Evolutionary conservation across 1,139 yeast genomes (phyloP).

Genomic region (Magnusiomyces clavatus): DNA sequence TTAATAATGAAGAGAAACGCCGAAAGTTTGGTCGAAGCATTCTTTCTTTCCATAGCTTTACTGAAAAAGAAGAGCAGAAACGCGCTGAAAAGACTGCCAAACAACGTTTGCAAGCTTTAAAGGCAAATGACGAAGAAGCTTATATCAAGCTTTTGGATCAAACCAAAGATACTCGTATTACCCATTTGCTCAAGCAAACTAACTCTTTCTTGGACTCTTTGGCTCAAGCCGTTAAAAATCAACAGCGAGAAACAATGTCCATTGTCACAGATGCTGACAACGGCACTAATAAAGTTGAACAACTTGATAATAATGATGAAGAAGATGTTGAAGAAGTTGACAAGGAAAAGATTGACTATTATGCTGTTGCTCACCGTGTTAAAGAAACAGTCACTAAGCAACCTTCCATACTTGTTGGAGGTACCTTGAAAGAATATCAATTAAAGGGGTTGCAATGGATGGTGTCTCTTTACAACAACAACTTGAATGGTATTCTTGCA

Average conservation of each 20-base stretch:
- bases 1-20: slow-evolving; percentile 10
- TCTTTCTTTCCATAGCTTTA: slow-evolving; percentile 51
- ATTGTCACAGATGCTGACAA: slow-evolving; percentile 31
- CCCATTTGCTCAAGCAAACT: slow-evolving; percentile 88
- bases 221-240: slow-evolving; percentile 83
- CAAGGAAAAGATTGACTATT: slow-evolving; percentile 68
- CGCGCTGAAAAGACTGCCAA: slow-evolving; percentile 86
- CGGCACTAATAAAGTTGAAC: slow-evolving; percentile 39
- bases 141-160: slow-evolving; percentile 90
- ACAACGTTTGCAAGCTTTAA: slow-evolving; percentile 95
- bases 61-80: slow-evolving; percentile 85
- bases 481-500: slow-evolving; percentile 88
- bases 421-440: slow-evolving; percentile 87
- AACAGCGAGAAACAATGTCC: slow-evolving; percentile 44
- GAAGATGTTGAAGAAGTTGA: slow-evolving; percentile 38
- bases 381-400: slow-evolving; percentile 77
- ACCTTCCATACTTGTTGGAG: slow-evolving; percentile 85
- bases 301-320: slow-evolving; percentile 42
- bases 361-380: slow-evolving; percentile 85
- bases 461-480: slow-evolving; percentile 91
- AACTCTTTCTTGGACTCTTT: slow-evolving; percentile 83
- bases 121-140: slow-evolving; percentile 96
- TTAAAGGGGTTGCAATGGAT: slow-evolving; percentile 94
- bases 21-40: slow-evolving; percentile 37
- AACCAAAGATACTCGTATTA: slow-evolving; percentile 95